Evolutionary conservation across 2,329 filamentous ascomycete species (phyloP).

Genomic region (Exophiala bonariae): DNA sequence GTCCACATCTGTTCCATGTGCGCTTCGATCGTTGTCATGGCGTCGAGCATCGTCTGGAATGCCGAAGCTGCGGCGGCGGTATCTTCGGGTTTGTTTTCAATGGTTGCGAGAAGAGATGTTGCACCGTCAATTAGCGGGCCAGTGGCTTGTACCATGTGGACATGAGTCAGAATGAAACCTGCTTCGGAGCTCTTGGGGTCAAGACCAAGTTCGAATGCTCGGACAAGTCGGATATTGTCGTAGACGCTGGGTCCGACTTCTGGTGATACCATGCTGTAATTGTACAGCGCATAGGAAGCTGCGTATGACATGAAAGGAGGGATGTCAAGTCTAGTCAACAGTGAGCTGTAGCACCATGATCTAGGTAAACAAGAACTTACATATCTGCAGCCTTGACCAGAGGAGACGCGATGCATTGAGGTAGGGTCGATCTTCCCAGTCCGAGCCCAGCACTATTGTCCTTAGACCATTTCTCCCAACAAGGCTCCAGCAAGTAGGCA

Average conservation of each 20-base stretch:
- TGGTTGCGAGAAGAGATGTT: slow-evolving; percentile 64
- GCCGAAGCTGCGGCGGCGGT: slow-evolving; percentile 40
- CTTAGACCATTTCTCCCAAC: slow-evolving; percentile 69
- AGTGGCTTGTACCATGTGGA: slow-evolving; percentile 92
- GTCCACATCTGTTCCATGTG: slow-evolving; percentile 94
- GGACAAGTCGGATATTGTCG: slow-evolving; percentile 74
- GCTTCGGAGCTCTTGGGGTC: slow-evolving; percentile 87
- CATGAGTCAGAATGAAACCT: slow-evolving; percentile 92
- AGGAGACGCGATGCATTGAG: slow-evolving; percentile 72
- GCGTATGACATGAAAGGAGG: slow-evolving; percentile 91
- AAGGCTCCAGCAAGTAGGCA: slow-evolving; percentile 87
- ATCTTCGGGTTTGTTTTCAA: slow-evolving; percentile 34
- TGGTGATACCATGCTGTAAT: slow-evolving; percentile 62
- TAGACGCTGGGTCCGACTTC: slow-evolving; percentile 42
- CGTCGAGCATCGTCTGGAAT: slow-evolving; percentile 60
- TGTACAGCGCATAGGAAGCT: slow-evolving; percentile 63
- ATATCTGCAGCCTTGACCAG: slow-evolving; percentile 81
- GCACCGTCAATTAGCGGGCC: slow-evolving; percentile 73
- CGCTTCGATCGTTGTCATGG: slow-evolving; percentile 69
- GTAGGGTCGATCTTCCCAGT: slow-evolving; percentile 71
- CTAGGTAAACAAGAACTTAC: slow-evolving; percentile 56
- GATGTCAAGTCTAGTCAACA: slow-evolving; percentile 61
- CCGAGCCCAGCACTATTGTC: slow-evolving; percentile 62
- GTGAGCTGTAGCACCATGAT: slow-evolving; percentile 25
- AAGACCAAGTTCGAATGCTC: slow-evolving; percentile 87